phyloP scores from a whole-genome alignment of 1,284 basidiomycete genomes.

The Apiotrichum sp. region DNA sequence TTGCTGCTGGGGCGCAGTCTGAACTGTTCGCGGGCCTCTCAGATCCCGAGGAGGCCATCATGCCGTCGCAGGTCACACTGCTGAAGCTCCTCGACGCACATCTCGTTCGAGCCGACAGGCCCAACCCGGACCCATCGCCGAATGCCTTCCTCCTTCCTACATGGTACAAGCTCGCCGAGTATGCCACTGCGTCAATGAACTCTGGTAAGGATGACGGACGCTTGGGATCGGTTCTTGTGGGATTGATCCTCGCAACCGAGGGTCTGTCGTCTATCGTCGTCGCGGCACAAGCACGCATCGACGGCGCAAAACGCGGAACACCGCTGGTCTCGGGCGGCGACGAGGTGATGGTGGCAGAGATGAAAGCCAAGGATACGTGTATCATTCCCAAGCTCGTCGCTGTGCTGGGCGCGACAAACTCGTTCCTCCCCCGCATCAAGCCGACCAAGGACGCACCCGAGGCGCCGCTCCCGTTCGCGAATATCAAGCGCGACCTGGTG shows the following conservation, averaged over 20 bases:
- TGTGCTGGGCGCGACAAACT: slow-evolving; percentile 61
- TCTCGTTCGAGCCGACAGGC: slow-evolving; percentile 45
- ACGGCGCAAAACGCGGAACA: neutral
- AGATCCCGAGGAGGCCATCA: slow-evolving; percentile 59
- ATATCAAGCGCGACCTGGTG: slow-evolving; percentile 59
- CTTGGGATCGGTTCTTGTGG: slow-evolving; percentile 62
- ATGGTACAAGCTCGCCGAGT: slow-evolving; percentile 18
- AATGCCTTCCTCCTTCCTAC: slow-evolving; percentile 22
- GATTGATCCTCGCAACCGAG: slow-evolving; percentile 67
- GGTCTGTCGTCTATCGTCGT: slow-evolving; percentile 46
- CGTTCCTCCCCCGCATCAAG: slow-evolving; percentile 68
- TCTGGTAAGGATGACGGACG: slow-evolving; percentile 34
- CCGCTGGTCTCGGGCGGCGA: slow-evolving; percentile 7
- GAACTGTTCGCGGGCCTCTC: slow-evolving; percentile 8
- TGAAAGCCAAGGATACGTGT: slow-evolving; percentile 45
- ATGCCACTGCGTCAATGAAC: slow-evolving; percentile 24
- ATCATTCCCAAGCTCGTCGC: slow-evolving; percentile 59
- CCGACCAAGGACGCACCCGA: slow-evolving; percentile 46
- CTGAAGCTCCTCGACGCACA: slow-evolving; percentile 79
- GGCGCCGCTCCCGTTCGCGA: slow-evolving; percentile 59
- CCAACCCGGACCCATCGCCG: slow-evolving; percentile 4
- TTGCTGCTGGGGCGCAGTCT: slow-evolving; percentile 42
- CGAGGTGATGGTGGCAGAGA: slow-evolving; percentile 22
- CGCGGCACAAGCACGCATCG: slow-evolving; percentile 32
- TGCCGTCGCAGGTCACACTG: slow-evolving; percentile 74